Evolutionary conservation across 192 early-diverging fungal genomes (phyloP).

Genomic region (Phycomyces blakesleeanus): DNA sequence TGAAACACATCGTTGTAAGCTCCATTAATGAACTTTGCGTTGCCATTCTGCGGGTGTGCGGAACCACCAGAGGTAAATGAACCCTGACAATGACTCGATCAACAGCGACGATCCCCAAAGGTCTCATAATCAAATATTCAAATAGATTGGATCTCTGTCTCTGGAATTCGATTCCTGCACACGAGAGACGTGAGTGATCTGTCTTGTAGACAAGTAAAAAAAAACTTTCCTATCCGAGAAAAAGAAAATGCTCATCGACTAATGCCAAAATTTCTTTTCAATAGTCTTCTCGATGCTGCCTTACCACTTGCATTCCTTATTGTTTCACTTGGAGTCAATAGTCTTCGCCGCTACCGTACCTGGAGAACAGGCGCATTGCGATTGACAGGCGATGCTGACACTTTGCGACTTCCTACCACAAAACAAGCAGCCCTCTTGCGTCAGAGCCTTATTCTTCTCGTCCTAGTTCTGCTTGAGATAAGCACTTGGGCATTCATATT

Average conservation of each 20-base stretch:
- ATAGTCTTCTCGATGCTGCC: slow-evolving; percentile 14
- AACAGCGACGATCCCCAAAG: no score
- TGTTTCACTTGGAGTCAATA: not conserved
- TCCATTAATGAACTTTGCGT: not conserved
- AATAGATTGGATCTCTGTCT: not conserved
- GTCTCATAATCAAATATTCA: no score
- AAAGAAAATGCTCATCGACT: not conserved
- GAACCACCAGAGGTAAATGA: not conserved
- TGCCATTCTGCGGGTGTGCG: not conserved
- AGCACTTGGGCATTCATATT: slow-evolving; percentile 31
- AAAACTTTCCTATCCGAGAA: not conserved
- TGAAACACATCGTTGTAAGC: not conserved
- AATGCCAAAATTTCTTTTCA: not conserved
- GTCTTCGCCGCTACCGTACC: not conserved
- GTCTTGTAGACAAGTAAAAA: no score
- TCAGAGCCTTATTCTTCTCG: slow-evolving; percentile 17
- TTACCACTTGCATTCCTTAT: slow-evolving; percentile 6
- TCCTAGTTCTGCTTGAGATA: slow-evolving; percentile 20
- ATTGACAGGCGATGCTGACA: slow-evolving; percentile 6
- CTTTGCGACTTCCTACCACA: slow-evolving; percentile 25
- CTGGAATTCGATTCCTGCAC: not conserved
- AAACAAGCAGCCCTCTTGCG: slow-evolving; percentile 8
- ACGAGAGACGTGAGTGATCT: not conserved
- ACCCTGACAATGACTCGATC: no score
- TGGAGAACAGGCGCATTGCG: not conserved